phyloP scores from a whole-genome alignment of 2,329 filamentous ascomycete genomes.

The Trichoderma sp. region DNA sequence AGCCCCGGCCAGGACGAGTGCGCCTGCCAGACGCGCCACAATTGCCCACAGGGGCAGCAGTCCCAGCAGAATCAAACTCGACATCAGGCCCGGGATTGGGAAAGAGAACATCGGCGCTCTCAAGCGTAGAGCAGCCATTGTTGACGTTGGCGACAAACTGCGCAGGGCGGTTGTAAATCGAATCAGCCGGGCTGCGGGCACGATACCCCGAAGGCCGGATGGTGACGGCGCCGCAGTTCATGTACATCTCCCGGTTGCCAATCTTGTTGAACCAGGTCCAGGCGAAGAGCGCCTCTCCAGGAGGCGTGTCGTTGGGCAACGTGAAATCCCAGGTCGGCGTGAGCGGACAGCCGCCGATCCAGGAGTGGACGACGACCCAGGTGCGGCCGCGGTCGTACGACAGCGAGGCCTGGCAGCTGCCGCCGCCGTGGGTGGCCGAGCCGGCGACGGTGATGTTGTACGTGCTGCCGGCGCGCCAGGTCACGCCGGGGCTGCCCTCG shows the following conservation, averaged over 20 bases:
- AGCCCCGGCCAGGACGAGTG: not conserved
- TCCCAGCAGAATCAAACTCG: slow-evolving; percentile 3
- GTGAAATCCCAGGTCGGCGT: slow-evolving; percentile 63
- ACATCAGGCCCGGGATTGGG: slow-evolving; percentile 61
- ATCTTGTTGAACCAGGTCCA: slow-evolving; percentile 79
- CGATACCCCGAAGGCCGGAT: slow-evolving; percentile 50
- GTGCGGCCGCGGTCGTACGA: slow-evolving; percentile 71
- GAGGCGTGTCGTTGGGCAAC: slow-evolving; percentile 64
- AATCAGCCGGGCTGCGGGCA: slow-evolving; percentile 35
- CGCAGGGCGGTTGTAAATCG: slow-evolving; percentile 60
- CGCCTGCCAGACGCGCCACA: not conserved
- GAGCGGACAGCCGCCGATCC: slow-evolving; percentile 57
- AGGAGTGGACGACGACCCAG: slow-evolving; percentile 68
- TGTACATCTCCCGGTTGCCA: slow-evolving; percentile 82
- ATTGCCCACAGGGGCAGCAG: slow-evolving; percentile 22
- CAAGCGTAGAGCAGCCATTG: slow-evolving; percentile 57
- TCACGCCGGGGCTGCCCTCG: slow-evolving; percentile 57
- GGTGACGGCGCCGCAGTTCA: slow-evolving; percentile 75
- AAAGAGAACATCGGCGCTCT: slow-evolving; percentile 58
- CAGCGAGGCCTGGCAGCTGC: slow-evolving; percentile 74
- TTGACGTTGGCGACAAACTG: slow-evolving; percentile 68
- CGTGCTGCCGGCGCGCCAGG: slow-evolving; percentile 61
- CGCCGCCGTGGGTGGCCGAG: slow-evolving; percentile 65
- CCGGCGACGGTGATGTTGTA: slow-evolving; percentile 67
- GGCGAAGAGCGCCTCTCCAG: slow-evolving; percentile 64